Evolutionary conservation across 176 grass and related monocot genomes (phyloP).

Genomic region (Raddia guianensis): DNA sequence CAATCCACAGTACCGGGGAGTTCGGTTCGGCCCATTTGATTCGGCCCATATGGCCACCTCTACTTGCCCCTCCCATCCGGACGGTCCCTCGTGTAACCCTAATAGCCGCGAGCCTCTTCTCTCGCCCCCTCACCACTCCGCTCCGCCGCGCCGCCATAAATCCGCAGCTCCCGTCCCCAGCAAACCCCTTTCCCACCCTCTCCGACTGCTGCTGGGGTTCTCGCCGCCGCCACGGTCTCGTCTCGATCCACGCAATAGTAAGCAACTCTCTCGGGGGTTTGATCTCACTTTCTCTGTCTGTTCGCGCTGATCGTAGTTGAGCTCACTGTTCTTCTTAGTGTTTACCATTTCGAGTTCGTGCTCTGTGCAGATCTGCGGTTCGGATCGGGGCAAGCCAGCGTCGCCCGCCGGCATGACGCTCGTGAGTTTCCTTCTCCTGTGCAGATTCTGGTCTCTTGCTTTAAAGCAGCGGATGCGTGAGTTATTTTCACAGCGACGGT

Average conservation of each 20-base stretch:
- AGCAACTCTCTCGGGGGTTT: not conserved
- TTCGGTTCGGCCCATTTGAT: not conserved
- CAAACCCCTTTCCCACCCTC: constrained; percentile 18
- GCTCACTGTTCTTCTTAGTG: not conserved
- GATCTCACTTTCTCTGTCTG: not conserved
- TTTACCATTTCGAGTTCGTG: not conserved
- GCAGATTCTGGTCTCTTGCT: not conserved
- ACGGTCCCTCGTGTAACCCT: constrained; percentile 37
- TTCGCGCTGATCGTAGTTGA: not conserved
- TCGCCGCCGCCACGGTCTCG: constrained; percentile 27
- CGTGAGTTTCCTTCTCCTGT: constrained; percentile 24
- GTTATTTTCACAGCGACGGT: no score
- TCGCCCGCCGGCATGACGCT: constrained; percentile 42
- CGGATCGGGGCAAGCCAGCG: constrained; percentile 17
- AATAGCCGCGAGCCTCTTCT: not conserved
- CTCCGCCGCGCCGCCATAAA: constrained; percentile 45
- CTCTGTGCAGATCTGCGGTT: constrained; percentile 37
- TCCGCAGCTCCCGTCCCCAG: not conserved
- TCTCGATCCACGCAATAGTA: not conserved
- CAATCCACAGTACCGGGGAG: no score
- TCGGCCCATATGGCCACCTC: no score
- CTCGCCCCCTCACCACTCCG: not conserved
- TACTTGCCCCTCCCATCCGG: no score
- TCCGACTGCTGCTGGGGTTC: constrained; percentile 10
- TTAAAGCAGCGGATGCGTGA: not conserved